These are phyloP conservation scores for Thielaviopsis punctulata DNA, from an alignment of 2,329 filamentous ascomycete genomes.

Conservation along the genomic window DNA sequence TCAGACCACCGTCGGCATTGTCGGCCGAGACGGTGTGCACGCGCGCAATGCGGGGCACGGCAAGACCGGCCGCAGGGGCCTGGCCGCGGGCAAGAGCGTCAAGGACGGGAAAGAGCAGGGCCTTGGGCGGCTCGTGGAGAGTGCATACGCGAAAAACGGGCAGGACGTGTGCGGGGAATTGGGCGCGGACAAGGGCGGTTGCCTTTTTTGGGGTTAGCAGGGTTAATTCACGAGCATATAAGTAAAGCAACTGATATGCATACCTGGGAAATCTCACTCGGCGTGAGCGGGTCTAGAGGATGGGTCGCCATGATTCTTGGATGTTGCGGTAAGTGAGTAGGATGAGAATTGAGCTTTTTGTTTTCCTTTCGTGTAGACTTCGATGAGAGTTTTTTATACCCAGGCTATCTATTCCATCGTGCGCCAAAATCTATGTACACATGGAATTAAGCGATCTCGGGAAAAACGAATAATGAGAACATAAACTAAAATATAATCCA, in stretches of 20 bases:
- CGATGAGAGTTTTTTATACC: too few relatives aligned
- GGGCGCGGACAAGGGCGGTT: conserved; percentile 1
- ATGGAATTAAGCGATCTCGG: too few relatives aligned
- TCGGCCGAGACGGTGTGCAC: conserved; percentile 21
- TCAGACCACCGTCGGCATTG: conserved; percentile 12
- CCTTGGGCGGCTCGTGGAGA: conserved; percentile 31
- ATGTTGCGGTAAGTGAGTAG: background rate
- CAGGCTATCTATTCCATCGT: too few relatives aligned
- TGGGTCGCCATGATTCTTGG: background rate
- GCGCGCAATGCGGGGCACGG: conserved; percentile 23
- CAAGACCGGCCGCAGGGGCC: conserved; percentile 6
- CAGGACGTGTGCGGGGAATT: conserved; percentile 10
- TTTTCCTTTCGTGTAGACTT: background rate
- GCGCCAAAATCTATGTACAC: too few relatives aligned
- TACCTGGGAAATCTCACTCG: background rate
- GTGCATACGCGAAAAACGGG: conserved; percentile 32
- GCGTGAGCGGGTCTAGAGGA: background rate
- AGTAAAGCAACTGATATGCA: background rate
- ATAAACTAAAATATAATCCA: too few relatives aligned
- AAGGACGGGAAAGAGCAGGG: conserved; percentile 27
- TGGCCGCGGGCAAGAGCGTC: conserved; percentile 21
- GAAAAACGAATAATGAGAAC: too few relatives aligned
- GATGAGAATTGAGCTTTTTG: background rate
- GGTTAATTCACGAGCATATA: background rate
- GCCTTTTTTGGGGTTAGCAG: background rate